Conservation (phyloP, 2,329 filamentous ascomycete genomes). For the Cordyceps cicadae region DNA sequence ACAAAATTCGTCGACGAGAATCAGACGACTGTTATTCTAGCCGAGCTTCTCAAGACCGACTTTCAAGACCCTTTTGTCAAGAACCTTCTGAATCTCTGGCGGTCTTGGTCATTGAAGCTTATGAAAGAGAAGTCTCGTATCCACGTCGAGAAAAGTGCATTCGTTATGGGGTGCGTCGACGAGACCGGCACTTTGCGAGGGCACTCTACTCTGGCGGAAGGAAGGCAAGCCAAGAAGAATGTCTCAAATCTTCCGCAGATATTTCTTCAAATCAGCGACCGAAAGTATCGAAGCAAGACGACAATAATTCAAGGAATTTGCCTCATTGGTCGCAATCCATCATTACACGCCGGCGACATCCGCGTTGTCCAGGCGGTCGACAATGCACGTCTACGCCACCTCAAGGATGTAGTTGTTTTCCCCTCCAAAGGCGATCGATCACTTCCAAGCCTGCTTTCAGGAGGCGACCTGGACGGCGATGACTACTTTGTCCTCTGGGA, state of each 20-base stretch:
- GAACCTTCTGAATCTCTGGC: slow-evolving; percentile 75
- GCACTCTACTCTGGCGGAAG: slow-evolving; percentile 45
- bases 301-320: slow-evolving; percentile 68
- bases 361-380: slow-evolving; percentile 81
- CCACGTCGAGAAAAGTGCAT: slow-evolving; percentile 71
- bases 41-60: slow-evolving; percentile 67
- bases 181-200: slow-evolving; percentile 72
- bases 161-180: slow-evolving; percentile 81
- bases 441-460: slow-evolving; percentile 88
- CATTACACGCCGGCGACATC: slow-evolving; percentile 85
- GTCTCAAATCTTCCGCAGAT: slow-evolving; percentile 65
- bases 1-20: slow-evolving; percentile 77
- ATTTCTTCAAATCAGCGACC: slow-evolving; percentile 70
- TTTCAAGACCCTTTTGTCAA: slow-evolving; percentile 84
- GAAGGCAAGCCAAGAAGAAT: slow-evolving; percentile 28
- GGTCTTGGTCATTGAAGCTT: slow-evolving; percentile 78
- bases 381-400: slow-evolving; percentile 60
- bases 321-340: slow-evolving; percentile 83
- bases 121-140: slow-evolving; percentile 91
- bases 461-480: slow-evolving; percentile 90
- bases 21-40: slow-evolving; percentile 65
- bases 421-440: slow-evolving; percentile 76
- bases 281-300: slow-evolving; percentile 45
- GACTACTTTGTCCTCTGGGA: slow-evolving; percentile 97
- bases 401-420: slow-evolving; percentile 81